A percentile compares a stretch with the other conserved stretches of the same genome.
These are phyloP conservation scores for Yamadazyma akitaensis DNA, from an alignment of 805 yeast genomes.

Conservation along the genomic window DNA sequence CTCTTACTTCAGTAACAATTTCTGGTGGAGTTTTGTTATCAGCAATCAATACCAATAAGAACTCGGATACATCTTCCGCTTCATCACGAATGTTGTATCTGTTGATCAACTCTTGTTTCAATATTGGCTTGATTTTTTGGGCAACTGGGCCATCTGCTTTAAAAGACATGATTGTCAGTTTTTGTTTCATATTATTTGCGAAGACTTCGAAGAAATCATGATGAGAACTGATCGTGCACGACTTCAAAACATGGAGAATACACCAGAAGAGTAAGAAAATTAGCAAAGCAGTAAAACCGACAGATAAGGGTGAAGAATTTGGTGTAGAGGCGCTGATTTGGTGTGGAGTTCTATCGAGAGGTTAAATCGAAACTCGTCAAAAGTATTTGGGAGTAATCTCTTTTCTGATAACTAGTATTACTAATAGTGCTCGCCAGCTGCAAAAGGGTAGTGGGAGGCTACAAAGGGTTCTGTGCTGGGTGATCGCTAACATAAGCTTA, in stretches of 20 bases:
- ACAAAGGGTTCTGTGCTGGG: not conserved
- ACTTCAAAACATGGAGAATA: not conserved
- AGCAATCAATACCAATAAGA: conserved; percentile 64
- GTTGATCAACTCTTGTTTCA: conserved; percentile 33
- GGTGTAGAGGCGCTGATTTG: too few relatives aligned
- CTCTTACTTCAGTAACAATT: conserved; percentile 57
- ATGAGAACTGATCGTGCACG: not conserved
- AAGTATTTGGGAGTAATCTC: too few relatives aligned
- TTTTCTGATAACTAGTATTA: too few relatives aligned
- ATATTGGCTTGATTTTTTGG: conserved; percentile 29
- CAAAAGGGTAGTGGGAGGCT: not conserved
- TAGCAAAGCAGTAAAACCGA: too few relatives aligned
- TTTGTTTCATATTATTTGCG: not conserved
- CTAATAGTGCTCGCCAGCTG: not conserved
- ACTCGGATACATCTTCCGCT: conserved; percentile 65
- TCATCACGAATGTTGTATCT: conserved; percentile 36
- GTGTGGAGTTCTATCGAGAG: too few relatives aligned
- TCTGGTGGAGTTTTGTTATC: conserved; percentile 62
- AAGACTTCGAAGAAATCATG: not conserved
- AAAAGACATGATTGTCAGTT: conserved; percentile 23
- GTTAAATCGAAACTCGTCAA: too few relatives aligned
- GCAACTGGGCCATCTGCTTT: conserved; percentile 42
- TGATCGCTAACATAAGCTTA: not conserved
- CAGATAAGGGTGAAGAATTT: too few relatives aligned
- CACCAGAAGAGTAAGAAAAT: too few relatives aligned